Conservation (phyloP, 106 monocot genomes). For the Dendrobium chrysotoxum region DNA sequence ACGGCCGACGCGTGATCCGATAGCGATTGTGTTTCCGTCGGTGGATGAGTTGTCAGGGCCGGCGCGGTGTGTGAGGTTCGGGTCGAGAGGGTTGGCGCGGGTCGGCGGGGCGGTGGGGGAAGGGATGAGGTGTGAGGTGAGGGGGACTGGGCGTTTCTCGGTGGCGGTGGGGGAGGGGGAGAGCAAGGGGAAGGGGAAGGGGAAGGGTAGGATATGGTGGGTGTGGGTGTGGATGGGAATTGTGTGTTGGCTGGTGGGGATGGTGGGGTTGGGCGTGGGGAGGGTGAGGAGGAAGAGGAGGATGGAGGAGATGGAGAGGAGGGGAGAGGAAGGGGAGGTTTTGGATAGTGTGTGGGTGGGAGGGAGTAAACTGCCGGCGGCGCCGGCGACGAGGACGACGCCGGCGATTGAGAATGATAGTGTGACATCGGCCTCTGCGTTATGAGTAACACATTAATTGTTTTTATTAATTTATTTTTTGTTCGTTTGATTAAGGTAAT, state of each 20-base stretch:
- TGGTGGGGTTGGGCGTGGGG: neutral
- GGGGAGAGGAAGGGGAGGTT: slow-evolving; percentile 26
- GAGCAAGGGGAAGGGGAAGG: neutral
- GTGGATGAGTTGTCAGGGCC: neutral
- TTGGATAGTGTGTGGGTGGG: slow-evolving; percentile 23
- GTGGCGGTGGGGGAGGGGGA: neutral
- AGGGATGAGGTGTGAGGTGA: slow-evolving; percentile 12
- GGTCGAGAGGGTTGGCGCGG: slow-evolving; percentile 4
- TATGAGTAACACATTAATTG: neutral
- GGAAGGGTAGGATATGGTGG: slow-evolving; percentile 16
- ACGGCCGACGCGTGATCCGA: neutral
- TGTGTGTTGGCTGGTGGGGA: slow-evolving; percentile 9
- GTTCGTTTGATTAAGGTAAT: too few relatives aligned
- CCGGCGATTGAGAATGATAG: slow-evolving; percentile 36
- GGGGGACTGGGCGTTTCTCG: slow-evolving; percentile 23
- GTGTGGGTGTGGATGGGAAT: slow-evolving; percentile 1
- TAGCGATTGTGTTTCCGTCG: slow-evolving; percentile 16
- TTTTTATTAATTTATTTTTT: neutral
- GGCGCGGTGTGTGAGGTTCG: slow-evolving; percentile 22
- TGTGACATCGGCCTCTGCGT: neutral
- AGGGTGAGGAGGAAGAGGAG: slow-evolving; percentile 16
- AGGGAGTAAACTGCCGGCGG: slow-evolving; percentile 38
- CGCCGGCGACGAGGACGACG: slow-evolving; percentile 31
- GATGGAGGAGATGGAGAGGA: slow-evolving; percentile 26
- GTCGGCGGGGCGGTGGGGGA: neutral